Evolutionary conservation across 208 protist genomes (phyloP).

Genomic region (Acanthamoeba royreba): DNA sequence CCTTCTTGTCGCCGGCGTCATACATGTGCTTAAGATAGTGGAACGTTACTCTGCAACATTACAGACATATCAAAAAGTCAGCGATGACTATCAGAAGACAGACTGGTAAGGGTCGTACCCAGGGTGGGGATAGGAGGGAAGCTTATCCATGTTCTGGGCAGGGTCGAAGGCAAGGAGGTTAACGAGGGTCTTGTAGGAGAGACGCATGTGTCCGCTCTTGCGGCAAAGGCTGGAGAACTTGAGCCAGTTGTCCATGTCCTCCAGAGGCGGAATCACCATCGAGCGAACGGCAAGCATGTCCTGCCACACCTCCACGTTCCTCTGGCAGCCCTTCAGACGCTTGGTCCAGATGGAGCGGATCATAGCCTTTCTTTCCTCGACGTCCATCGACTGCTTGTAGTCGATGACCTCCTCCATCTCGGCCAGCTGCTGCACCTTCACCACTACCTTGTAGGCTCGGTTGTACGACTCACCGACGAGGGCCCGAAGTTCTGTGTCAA

Average conservation of each 20-base stretch:
- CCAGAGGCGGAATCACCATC: slow-evolving; percentile 23
- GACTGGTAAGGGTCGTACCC: background rate
- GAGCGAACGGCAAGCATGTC: slow-evolving; percentile 20
- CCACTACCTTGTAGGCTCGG: slow-evolving; percentile 94
- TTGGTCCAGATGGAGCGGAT: slow-evolving; percentile 85
- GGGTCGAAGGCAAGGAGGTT: slow-evolving; percentile 6
- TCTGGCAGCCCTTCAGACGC: slow-evolving; percentile 84
- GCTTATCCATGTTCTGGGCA: background rate
- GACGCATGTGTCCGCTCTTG: slow-evolving; percentile 16
- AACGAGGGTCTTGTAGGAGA: slow-evolving; percentile 34
- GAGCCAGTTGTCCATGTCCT: slow-evolving; percentile 47
- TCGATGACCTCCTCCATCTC: slow-evolving; percentile 91
- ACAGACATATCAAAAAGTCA: background rate
- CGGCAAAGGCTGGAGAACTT: slow-evolving; percentile 42
- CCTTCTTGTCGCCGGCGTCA: background rate
- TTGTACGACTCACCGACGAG: slow-evolving; percentile 95
- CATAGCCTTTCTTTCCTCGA: slow-evolving; percentile 21
- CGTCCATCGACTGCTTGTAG: background rate
- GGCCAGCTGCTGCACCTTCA: slow-evolving; percentile 97
- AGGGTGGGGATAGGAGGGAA: background rate
- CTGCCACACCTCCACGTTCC: slow-evolving; percentile 95
- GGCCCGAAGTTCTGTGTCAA: slow-evolving; percentile 94
- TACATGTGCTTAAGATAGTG: background rate
- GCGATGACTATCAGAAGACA: background rate
- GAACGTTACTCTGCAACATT: background rate